Conservation (phyloP, 1,284 basidiomycete species). For the Leccinum griseonigrum region DNA sequence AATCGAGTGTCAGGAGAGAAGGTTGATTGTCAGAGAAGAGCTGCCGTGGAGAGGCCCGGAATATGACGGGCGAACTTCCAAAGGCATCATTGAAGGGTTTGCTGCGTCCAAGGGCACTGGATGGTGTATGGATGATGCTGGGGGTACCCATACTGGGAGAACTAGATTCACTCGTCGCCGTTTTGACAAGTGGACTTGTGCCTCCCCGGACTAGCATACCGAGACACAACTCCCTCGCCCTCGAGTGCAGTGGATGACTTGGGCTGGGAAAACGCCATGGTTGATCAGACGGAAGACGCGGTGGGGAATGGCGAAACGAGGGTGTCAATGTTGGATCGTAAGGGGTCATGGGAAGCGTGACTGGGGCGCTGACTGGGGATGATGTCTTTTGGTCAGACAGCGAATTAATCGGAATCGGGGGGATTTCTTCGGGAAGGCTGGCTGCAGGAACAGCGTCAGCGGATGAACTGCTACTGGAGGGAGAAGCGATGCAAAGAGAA, state of each 20-base stretch:
- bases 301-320: conserved; percentile 70
- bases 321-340: conserved; percentile 71
- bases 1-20: conserved; percentile 29
- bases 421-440: not conserved
- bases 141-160: conserved; percentile 31
- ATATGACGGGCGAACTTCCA: conserved; percentile 35
- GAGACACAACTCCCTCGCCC: conserved; percentile 59
- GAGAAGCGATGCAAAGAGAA: conserved; percentile 15
- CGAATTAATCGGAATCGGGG: not conserved
- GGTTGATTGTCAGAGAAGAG: conserved; percentile 37
- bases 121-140: conserved; percentile 30
- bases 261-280: conserved; percentile 76
- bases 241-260: conserved; percentile 65
- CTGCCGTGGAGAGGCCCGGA: conserved; percentile 38
- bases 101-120: conserved; percentile 24
- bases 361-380: conserved; percentile 18
- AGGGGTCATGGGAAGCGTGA: conserved; percentile 57
- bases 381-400: conserved; percentile 12
- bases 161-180: conserved; percentile 26
- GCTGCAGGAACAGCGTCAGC: conserved; percentile 4
- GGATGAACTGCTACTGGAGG: conserved; percentile 2
- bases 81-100: conserved; percentile 32
- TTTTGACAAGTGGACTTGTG: conserved; percentile 40
- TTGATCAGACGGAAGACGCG: conserved; percentile 65
- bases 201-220: conserved; percentile 51